phyloP scores from a whole-genome alignment of 169 alveolate species.

The Perkinsus chesapeaki region DNA sequence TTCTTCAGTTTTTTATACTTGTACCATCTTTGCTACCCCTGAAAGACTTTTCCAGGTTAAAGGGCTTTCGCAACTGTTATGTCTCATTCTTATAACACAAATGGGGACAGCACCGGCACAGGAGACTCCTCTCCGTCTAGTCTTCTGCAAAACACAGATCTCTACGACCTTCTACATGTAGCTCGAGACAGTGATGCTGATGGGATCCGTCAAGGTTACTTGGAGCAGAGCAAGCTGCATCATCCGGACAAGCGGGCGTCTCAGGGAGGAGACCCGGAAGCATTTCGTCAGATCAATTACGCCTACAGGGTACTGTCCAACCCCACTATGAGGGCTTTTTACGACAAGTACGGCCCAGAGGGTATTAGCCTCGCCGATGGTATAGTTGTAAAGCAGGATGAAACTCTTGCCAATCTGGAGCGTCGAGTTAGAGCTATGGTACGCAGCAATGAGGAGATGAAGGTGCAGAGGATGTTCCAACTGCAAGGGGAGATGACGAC shows the following conservation, averaged over 20 bases:
- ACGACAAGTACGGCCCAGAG: neutral
- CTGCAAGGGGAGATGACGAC: neutral
- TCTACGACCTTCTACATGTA: neutral
- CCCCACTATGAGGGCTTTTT: neutral
- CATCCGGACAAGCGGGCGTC: neutral
- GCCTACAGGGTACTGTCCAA: neutral
- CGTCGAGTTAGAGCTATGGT: neutral
- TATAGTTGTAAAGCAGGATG: neutral
- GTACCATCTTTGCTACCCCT: neutral
- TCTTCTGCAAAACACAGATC: neutral
- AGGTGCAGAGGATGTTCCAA: neutral
- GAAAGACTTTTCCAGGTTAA: neutral
- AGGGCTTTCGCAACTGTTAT: neutral
- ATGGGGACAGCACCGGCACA: neutral
- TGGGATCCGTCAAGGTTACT: neutral
- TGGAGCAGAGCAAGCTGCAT: neutral
- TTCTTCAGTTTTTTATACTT: neutral
- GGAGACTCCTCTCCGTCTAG: neutral
- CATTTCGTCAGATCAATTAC: neutral
- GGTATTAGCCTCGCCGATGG: neutral
- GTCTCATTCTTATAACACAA: neutral
- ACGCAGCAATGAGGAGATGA: neutral
- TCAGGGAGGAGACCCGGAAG: neutral
- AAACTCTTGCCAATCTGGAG: neutral
- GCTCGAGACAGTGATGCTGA: neutral